Evolutionary conservation across 2,329 filamentous ascomycete genomes (phyloP).

Genomic region (Aspergillus pseudotamarii): DNA sequence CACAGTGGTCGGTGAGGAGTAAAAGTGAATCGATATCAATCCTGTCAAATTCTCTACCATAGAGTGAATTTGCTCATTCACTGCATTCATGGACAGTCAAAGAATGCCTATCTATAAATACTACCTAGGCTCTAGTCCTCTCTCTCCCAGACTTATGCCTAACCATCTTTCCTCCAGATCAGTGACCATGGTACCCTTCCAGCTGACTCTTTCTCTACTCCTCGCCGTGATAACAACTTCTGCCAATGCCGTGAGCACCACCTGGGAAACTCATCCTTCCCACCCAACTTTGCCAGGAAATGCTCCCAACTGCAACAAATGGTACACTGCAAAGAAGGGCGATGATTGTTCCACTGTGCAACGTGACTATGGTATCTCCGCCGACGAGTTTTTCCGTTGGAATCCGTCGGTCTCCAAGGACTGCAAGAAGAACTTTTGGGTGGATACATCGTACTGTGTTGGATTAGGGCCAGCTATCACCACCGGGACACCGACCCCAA

Average conservation of each 20-base stretch:
- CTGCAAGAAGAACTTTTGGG: constrained; percentile 15
- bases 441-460: constrained; percentile 16
- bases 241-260: background rate
- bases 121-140: background rate
- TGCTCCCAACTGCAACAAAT: constrained; percentile 10
- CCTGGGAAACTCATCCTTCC: constrained; percentile 7
- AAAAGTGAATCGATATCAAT: background rate
- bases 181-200: constrained; percentile 1
- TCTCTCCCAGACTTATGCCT: background rate
- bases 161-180: background rate
- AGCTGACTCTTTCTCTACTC: background rate
- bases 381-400: constrained; percentile 12
- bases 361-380: constrained; percentile 4
- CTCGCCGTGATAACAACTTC: background rate
- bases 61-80: background rate
- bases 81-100: background rate
- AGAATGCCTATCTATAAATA: background rate
- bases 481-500: background rate
- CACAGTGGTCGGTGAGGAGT: background rate
- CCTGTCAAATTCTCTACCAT: background rate
- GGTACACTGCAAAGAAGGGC: constrained; percentile 14
- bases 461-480: constrained; percentile 6
- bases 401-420: constrained; percentile 12
- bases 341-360: constrained; percentile 11
- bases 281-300: constrained; percentile 12